A percentile compares a stretch with the other conserved stretches of the same genome.
These are phyloP conservation scores for Dothideomycetes sp. DNA, from an alignment of 2,329 filamentous ascomycete genomes.

Conservation along the genomic window DNA sequence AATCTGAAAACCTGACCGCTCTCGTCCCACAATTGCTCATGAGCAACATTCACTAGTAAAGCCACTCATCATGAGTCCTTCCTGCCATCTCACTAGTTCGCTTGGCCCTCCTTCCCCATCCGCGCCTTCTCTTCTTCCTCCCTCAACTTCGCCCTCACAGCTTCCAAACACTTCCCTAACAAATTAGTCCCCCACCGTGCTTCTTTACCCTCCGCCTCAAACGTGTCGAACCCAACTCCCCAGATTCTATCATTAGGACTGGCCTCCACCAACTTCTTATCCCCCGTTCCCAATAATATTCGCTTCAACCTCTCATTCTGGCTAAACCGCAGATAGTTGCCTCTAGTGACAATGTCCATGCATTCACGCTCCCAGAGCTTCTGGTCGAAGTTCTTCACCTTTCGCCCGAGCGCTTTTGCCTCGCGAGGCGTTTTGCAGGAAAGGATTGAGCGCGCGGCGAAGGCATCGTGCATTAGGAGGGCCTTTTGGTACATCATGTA, in stretches of 20 bases:
- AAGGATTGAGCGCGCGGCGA: background rate
- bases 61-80: no score
- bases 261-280: slow-evolving; percentile 49
- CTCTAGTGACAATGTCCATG: slow-evolving; percentile 44
- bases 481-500: slow-evolving; percentile 8
- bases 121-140: no score
- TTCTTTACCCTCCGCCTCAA: slow-evolving; percentile 30
- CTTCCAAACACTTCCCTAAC: background rate
- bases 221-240: slow-evolving; percentile 51
- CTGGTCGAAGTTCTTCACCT: slow-evolving; percentile 42
- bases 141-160: background rate
- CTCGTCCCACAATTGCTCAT: no score
- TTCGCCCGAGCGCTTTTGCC: slow-evolving; percentile 45
- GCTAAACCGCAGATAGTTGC: slow-evolving; percentile 48
- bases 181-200: background rate
- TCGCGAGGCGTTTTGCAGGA: slow-evolving; percentile 8
- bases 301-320: slow-evolving; percentile 33
- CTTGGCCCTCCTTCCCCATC: no score
- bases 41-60: no score
- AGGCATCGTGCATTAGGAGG: background rate
- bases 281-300: slow-evolving; percentile 46
- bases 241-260: slow-evolving; percentile 50
- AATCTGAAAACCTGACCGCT: no score
- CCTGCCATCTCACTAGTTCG: no score
- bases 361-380: slow-evolving; percentile 42